Conservation (phyloP, 1,284 basidiomycete species). For the Pyrrhoderma lamaoense region DNA sequence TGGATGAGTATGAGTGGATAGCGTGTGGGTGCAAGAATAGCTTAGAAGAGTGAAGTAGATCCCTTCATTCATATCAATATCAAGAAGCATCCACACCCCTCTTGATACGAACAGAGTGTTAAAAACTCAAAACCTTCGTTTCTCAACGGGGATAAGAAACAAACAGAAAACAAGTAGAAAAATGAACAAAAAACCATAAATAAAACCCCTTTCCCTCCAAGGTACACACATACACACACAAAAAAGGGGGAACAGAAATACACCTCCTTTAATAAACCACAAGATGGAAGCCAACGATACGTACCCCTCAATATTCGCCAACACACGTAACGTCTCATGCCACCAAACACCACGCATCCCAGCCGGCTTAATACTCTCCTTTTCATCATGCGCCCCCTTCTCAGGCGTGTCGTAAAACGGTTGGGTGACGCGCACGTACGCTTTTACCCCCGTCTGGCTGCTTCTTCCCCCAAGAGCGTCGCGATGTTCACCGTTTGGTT, state of each 20-base stretch:
- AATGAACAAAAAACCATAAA: conserved; percentile 1
- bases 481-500: conserved; percentile 70
- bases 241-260: not conserved
- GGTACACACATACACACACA: not conserved
- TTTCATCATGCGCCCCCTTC: conserved; percentile 63
- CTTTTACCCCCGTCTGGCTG: conserved; percentile 60
- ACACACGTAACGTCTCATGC: conserved; percentile 76
- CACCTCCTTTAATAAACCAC: not conserved
- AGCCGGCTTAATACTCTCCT: conserved; percentile 67
- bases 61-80: no score
- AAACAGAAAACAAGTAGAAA: not conserved
- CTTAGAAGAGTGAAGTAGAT: no score
- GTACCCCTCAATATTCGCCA: conserved; percentile 68
- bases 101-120: no score
- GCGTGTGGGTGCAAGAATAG: not conserved
- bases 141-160: no score
- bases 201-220: not conserved
- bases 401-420: conserved; percentile 77
- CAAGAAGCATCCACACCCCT: no score
- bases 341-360: conserved; percentile 79
- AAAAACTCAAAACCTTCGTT: no score
- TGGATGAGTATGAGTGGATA: not conserved
- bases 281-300: conserved; percentile 22
- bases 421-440: conserved; percentile 75
- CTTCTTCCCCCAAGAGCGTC: conserved; percentile 60